A percentile compares a stretch with the other conserved stretches of the same genome.
Evolutionary conservation across 2,329 filamentous ascomycete genomes (phyloP).

Genomic region (Aspergillus carbonarius): DNA sequence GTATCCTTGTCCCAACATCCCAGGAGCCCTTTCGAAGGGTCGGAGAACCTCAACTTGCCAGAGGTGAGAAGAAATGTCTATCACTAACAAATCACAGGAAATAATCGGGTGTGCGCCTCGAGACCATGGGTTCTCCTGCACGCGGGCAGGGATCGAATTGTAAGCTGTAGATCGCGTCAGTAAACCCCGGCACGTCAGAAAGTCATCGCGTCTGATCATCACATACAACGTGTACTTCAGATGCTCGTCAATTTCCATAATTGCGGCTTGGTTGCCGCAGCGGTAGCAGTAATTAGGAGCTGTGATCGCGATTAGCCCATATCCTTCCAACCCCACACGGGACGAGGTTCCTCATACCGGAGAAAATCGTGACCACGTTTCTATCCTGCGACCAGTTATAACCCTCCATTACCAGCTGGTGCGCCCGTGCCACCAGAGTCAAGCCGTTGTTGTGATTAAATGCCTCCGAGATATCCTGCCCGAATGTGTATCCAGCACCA

Average conservation of each 20-base stretch:
- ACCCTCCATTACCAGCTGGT: conserved; percentile 98
- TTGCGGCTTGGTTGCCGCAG: conserved; percentile 98
- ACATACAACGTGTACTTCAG: conserved; percentile 99
- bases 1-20: conserved; percentile 30
- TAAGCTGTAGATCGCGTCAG: conserved; percentile 61
- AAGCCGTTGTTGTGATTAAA: conserved; percentile 99
- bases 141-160: conserved; percentile 98
- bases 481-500: conserved; percentile 92
- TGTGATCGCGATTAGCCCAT: conserved; percentile 32
- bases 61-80: conserved; percentile 30
- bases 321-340: background rate
- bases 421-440: conserved; percentile 90
- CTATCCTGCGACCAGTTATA: conserved; percentile 99
- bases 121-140: conserved; percentile 98
- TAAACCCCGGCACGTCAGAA: conserved; percentile 6
- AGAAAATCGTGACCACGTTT: conserved; percentile 99
- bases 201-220: background rate
- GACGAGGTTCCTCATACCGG: conserved; percentile 58
- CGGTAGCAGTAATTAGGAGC: conserved; percentile 97
- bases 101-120: conserved; percentile 94
- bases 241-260: conserved; percentile 99
- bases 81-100: conserved; percentile 69
- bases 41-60: conserved; percentile 20
- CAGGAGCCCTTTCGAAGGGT: conserved; percentile 29
- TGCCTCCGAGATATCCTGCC: conserved; percentile 95